Evolutionary conservation across 2,329 filamentous ascomycete genomes (phyloP).

Genomic region (Pseudopithomyces maydicus): DNA sequence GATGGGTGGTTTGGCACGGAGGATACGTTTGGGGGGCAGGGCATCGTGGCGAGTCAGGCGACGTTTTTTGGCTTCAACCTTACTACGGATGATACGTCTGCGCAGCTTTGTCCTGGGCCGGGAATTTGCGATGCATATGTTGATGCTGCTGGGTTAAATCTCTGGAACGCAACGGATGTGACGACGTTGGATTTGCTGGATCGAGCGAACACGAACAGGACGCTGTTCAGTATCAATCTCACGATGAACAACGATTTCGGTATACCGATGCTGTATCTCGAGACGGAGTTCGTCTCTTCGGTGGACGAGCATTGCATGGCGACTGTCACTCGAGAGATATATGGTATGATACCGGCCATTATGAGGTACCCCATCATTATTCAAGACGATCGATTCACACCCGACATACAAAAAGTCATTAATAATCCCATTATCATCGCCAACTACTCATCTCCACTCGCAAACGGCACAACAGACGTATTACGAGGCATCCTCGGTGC

Average conservation of each 20-base stretch:
- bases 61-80: slow-evolving; percentile 7
- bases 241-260: slow-evolving; percentile 8
- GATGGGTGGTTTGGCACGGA: slow-evolving; percentile 14
- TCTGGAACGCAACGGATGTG: neutral
- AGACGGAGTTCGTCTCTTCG: slow-evolving; percentile 11
- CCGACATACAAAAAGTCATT: slow-evolving; percentile 6
- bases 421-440: neutral
- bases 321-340: slow-evolving; percentile 16
- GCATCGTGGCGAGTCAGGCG: neutral
- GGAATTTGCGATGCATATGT: slow-evolving; percentile 13
- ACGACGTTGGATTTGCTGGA: slow-evolving; percentile 1
- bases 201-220: neutral
- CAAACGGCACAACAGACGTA: neutral
- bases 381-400: slow-evolving; percentile 4
- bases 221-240: slow-evolving; percentile 17
- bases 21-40: neutral
- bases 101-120: slow-evolving; percentile 10
- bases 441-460: neutral
- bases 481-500: slow-evolving; percentile 6
- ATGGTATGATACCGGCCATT: slow-evolving; percentile 18
- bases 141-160: slow-evolving; percentile 2
- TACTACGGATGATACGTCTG: neutral
- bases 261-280: slow-evolving; percentile 13
- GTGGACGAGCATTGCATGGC: slow-evolving; percentile 13
- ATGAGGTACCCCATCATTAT: slow-evolving; percentile 16